Evolutionary conservation across 257 asterid species (phyloP), one percentile per base, ranked within the genome.

Genomic region (Nicotiana tabacum): DNA sequence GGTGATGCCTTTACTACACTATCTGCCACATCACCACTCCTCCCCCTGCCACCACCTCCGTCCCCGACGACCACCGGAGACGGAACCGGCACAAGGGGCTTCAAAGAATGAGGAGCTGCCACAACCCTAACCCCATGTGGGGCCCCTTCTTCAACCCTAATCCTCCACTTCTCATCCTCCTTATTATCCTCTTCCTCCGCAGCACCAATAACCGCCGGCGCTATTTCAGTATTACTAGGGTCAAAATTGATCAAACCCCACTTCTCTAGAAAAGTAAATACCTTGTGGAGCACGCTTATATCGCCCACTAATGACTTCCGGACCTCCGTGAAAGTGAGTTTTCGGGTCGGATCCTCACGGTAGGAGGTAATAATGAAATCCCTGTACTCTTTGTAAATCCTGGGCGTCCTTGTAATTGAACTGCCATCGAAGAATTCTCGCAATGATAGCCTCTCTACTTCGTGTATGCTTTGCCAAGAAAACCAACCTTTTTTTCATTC

Each of bases 91-190:
- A 85, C 74, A 13, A 94, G 84, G 0, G 97, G 92, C 83, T 96
- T 96, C 86, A 89, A 85, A n/a, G 96, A 91, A 87, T 96, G 94
- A 6, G 99, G 99, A 6, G 93, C 97, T 9, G 90, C 97, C 70
- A 96, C 98, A 66, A 94, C 97, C 87, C 96, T 92, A 80, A 94
- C 95, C 82, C 99, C 98, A 88, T 96, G 88, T 2, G 99, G 98
- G 9, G 97, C 91, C 43, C 98, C 98, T 92, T 94, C 97, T 85
- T 96, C 98, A 85, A 90, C 90, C 91, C 91, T 93, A 85, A 94
- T 86, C 86, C 88, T 89, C 89, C 93, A 93, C 90, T 70, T 90
- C 84, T 88, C 90, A 82, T 67, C 80, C 81, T 89, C 91, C 7
- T 87, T 91, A 66, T 85, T 92, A 66, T 91, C 98, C 85, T 85